Base-by-base conservation (phyloP, 2,329 filamentous ascomycete genomes). In the Canariomyces notabilis region DNA sequence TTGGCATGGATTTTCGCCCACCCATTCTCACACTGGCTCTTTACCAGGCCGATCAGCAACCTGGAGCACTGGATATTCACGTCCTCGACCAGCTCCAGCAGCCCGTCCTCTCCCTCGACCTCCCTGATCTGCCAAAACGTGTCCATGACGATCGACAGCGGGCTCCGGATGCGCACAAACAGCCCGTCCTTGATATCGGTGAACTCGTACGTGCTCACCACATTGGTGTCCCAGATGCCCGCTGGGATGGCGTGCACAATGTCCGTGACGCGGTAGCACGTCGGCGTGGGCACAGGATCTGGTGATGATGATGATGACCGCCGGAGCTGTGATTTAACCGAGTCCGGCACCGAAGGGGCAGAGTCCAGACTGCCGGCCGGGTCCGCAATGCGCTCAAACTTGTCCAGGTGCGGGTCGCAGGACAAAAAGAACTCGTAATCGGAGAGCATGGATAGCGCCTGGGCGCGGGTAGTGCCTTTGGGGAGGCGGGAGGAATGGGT, bases 171-270 rank as follows among this genome's bases (percentile, higher is more conserved):
- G 8, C 75, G 63, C 34, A 76, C 71, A 58, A 77, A 79, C 6
- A 76, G 55, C 15, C 77, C 77, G 21, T 61, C 65, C n/a, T 64
- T 63, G 15, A 73, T 62, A 50, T 76, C 62, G 15, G 73, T 71
- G 50, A 79, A 74, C 61, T 79, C 76, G 57, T 76, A 76, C 5
- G 61, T 70, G 63, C 75, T 78, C 42, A 73, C 67, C 6, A 79
- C 72, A 38, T 73, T 71, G 42, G 68, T 72, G 56, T 76, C 74
- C 75, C 74, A 79, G 21, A 80, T 65, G 2, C 75, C 75, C 12
- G 74, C 74, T 3, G 76, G 75, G 19, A 79, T 64, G 31, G 74
- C 66, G 54, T 77, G 74, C 6, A 77, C 67, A 31, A 68, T 63
- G 51, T 76, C 73, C 6, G 67, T 74, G 19, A 79, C 73, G 23